Base-by-base conservation (phyloP, 768 basidiomycete species). In the Kwoniella sp. region DNA sequence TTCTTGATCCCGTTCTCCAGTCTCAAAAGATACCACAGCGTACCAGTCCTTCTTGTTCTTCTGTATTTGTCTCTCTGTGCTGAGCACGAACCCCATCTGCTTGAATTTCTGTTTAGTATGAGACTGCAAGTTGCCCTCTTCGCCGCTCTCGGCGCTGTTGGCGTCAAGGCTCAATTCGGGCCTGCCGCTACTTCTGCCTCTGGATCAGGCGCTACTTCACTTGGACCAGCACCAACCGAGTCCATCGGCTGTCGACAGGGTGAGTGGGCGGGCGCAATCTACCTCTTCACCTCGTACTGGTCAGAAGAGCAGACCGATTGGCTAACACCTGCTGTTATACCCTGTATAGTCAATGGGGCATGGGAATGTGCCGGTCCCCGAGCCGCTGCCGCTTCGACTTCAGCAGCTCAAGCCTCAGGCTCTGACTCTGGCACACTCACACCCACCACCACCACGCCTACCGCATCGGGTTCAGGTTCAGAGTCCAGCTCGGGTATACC, bases 151-250 rank as follows among this genome's bases (percentile, higher is more conserved):
- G 30, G 25, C 30, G 29, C 27, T 24, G 58, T 33, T 22, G 17
- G 50, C n/a, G 57, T 50, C 27, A 44, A 37, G 3, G 63, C 56
- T n/a, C 63, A 64, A 55, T 64, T 64, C 44, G 63, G 63, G 9
- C 56, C 63, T 2, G 55, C 55, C 13, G 22, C 37, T n/a, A 36
- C 40, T 13, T 48, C 27, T 24, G 25, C 58, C 1, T 55, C 64
- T 36, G 40, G 40, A 19, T 44, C 40, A 44, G 40, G 40, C 8
- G 8, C 40, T n/a, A 17, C 40, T 12, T 58, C 58, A 13, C 52
- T 56, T 3, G 64, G 44, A 22, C 58, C 58, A 17, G 44, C 58
- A 44, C 58, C 64, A 19, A 48, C 64, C 5, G 63, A 58, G n/a
- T 58, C 63, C 1, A 55, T 52, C 12, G 63, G 63, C 26, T 63